Conservation (phyloP, 805 yeast genomes). For the Kazachstania kunashirensis region DNA sequence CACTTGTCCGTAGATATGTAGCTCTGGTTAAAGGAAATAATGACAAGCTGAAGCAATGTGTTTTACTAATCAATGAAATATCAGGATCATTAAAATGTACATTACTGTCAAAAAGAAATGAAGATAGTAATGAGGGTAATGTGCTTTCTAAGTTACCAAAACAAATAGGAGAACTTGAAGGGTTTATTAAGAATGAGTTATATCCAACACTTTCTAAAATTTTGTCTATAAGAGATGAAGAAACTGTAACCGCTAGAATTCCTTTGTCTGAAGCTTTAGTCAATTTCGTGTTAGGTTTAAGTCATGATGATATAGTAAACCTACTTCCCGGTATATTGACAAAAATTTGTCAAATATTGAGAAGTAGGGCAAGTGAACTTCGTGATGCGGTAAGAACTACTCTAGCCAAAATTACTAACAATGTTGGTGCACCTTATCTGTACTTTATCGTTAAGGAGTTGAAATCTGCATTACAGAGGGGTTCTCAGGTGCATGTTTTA, state of each 20-base stretch:
- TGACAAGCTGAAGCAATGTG: constrained; percentile 45
- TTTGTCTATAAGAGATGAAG: constrained; percentile 60
- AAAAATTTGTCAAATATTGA: constrained; percentile 76
- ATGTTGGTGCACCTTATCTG: constrained; percentile 66
- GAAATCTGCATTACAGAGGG: constrained; percentile 68
- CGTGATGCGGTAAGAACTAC: constrained; percentile 79
- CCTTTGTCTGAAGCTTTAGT: constrained; percentile 77
- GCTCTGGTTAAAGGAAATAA: constrained; percentile 38
- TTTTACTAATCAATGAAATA: constrained; percentile 47
- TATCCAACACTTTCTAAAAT: constrained; percentile 53
- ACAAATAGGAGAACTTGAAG: constrained; percentile 32
- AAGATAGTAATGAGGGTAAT: constrained; percentile 6
- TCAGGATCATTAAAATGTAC: constrained; percentile 41
- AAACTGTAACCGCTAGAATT: constrained; percentile 63
- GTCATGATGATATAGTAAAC: constrained; percentile 42
- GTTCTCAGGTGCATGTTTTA: constrained; percentile 88
- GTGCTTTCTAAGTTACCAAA: constrained; percentile 31
- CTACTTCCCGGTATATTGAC: constrained; percentile 78
- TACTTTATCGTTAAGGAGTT: constrained; percentile 70
- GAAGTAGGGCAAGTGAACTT: constrained; percentile 76
- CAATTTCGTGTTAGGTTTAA: constrained; percentile 52
- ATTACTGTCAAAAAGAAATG: constrained; percentile 16
- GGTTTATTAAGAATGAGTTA: constrained; percentile 45
- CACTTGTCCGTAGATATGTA: constrained; percentile 61
- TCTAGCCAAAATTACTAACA: constrained; percentile 50